A percentile compares a stretch with the other conserved stretches of the same genome.
These are phyloP conservation scores for Periconia sp. DNA, from an alignment of 2,329 filamentous ascomycete species.

Conservation along the genomic window DNA sequence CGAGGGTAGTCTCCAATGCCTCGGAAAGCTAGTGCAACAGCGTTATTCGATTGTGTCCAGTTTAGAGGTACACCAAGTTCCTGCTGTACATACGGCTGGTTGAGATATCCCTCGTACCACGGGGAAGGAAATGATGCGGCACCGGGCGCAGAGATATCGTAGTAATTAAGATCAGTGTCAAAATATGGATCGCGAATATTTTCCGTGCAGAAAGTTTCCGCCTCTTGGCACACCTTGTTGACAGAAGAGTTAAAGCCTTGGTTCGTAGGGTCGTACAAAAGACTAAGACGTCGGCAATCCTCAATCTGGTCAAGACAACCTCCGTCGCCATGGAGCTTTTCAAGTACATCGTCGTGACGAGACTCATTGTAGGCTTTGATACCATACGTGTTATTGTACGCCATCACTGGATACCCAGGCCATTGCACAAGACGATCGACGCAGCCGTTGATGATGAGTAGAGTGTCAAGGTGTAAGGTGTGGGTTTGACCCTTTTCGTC, in stretches of 20 bases:
- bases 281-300: slow-evolving; percentile 56
- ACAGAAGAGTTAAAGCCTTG: slow-evolving; percentile 44
- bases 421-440: slow-evolving; percentile 58
- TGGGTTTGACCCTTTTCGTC: slow-evolving; percentile 41
- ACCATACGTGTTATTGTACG: slow-evolving; percentile 66
- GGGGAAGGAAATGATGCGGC: slow-evolving; percentile 48
- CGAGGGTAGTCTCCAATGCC: slow-evolving; percentile 57
- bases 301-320: slow-evolving; percentile 63
- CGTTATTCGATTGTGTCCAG: slow-evolving; percentile 53
- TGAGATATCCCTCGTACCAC: slow-evolving; percentile 63
- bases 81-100: slow-evolving; percentile 61
- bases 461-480: slow-evolving; percentile 54
- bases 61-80: slow-evolving; percentile 67
- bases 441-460: slow-evolving; percentile 64
- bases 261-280: slow-evolving; percentile 58
- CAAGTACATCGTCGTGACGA: slow-evolving; percentile 53
- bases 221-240: slow-evolving; percentile 50
- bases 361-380: slow-evolving; percentile 58
- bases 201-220: slow-evolving; percentile 53
- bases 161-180: slow-evolving; percentile 57
- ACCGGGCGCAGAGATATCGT: slow-evolving; percentile 61
- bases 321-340: slow-evolving; percentile 51
- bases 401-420: slow-evolving; percentile 56
- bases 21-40: slow-evolving; percentile 56
- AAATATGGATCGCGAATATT: slow-evolving; percentile 55